These are phyloP conservation scores for Huntiella moniliformis DNA, from an alignment of 2,329 filamentous ascomycete species.

Conservation along the genomic window DNA sequence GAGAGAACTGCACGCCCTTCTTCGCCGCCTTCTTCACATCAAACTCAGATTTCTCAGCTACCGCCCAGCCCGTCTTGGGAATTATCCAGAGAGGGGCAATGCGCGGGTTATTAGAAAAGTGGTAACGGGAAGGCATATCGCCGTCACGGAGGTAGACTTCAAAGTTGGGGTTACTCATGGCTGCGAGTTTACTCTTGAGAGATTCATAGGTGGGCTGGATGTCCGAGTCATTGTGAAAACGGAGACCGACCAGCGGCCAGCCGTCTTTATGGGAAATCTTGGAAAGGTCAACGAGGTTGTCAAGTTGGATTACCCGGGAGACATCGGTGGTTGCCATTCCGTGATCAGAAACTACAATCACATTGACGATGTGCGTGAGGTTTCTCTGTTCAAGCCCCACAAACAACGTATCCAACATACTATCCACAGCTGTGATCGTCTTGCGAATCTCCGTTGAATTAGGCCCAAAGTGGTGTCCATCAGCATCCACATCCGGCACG, in stretches of 20 bases:
- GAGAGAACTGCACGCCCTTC: conserved; percentile 43
- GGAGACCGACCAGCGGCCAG: conserved; percentile 81
- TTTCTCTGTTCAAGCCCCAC: conserved; percentile 62
- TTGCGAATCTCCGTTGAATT: conserved; percentile 79
- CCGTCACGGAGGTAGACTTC: conserved; percentile 75
- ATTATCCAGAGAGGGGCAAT: conserved; percentile 94
- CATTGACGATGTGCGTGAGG: conserved; percentile 73
- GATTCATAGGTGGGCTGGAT: conserved; percentile 47
- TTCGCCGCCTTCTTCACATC: conserved; percentile 32
- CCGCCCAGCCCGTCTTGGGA: conserved; percentile 80
- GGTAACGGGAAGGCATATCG: conserved; percentile 82
- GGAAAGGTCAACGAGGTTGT: conserved; percentile 63
- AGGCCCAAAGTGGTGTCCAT: conserved; percentile 76
- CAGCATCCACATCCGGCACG: conserved; percentile 75
- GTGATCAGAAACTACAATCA: conserved; percentile 93
- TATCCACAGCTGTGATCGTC: conserved; percentile 64
- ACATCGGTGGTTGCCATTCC: conserved; percentile 91
- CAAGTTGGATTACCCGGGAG: conserved; percentile 65
- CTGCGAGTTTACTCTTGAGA: conserved; percentile 13
- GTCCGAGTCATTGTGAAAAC: conserved; percentile 50
- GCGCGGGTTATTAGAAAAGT: conserved; percentile 71
- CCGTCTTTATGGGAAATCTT: conserved; percentile 75
- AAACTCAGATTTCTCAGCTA: conserved; percentile 66
- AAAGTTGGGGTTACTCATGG: conserved; percentile 46
- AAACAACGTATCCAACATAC: conserved; percentile 63